Evolutionary conservation across 495 filamentous ascomycete species (phyloP), one percentile per base, ranked within the genome.

Genomic region (Aspergillus sparsus): DNA sequence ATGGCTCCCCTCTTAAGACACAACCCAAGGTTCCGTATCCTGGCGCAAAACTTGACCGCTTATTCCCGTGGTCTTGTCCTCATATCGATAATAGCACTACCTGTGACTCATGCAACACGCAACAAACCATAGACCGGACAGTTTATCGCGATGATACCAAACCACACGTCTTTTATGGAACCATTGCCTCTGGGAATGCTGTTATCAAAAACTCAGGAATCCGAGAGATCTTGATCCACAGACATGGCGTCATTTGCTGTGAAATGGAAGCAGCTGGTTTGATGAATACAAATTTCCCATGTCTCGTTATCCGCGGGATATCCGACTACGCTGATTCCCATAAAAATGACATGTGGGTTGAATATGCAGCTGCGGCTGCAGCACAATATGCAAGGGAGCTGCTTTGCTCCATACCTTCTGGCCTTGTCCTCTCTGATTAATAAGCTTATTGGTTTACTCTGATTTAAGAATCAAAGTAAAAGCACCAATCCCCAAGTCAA

Each of bases 231-330:
- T 27, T 58, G 11, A 52, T 39, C 27, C 16, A 49, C 10, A 52
- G 27, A 39, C 41, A 62, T 69, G 47, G 45, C 32, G 56, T 41
- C n/a, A 5, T 73, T 10, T 71, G 66, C 44, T 68, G 70, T 33
- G 74, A 76, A 51, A 75, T 71, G 67, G 74, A 77, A 62, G 73
- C 71, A n/a, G 74, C 74, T 7, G 74, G 72, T 2, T 36, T 76
- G n/a, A 66, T 63, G 57, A 61, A 71, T 32, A 41, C 32, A 35
- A 34, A 54, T 13, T 63, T 68, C 44, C 64, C 60, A 21, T 73
- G 66, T 54, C 46, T 74, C 7, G 67, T 71, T 11, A 69, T 76
- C 16, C 55, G 66, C 44, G 72, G 73, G 6, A 66, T 76, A 32
- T 70, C 66, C 27, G 72, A 76, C 57, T 74, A 74, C 55, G 58